Percentiles rank a stretch among this genome's conserved stretches.
Conservation (phyloP, 2,329 filamentous ascomycete species). For the Alternaria panax region DNA sequence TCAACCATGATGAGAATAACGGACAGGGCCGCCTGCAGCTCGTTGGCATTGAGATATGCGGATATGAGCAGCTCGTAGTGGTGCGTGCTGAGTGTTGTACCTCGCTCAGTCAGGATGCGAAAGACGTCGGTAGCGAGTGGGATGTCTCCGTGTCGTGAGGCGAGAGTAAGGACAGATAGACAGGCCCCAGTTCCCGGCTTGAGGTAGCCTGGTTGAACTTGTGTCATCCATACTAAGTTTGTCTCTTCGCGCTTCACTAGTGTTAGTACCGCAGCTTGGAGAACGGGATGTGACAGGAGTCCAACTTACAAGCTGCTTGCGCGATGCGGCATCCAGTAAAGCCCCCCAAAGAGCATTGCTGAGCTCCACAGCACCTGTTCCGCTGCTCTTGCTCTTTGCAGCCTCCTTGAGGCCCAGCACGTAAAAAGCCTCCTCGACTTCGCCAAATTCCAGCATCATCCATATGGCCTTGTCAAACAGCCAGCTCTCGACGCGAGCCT, state of each 20-base stretch:
- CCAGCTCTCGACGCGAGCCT: constrained; percentile 70
- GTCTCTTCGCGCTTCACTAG: constrained; percentile 65
- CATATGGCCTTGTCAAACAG: constrained; percentile 80
- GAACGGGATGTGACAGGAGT: not conserved
- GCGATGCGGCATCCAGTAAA: constrained; percentile 77
- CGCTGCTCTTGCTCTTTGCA: constrained; percentile 17
- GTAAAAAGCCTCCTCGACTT: constrained; percentile 78
- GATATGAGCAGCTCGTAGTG: constrained; percentile 85
- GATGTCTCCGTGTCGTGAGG: constrained; percentile 72
- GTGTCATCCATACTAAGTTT: constrained; percentile 73
- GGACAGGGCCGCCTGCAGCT: constrained; percentile 71
- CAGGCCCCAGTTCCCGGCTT: constrained; percentile 71
- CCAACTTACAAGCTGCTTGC: constrained; percentile 61
- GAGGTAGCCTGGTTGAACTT: constrained; percentile 66
- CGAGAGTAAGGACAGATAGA: constrained; percentile 73
- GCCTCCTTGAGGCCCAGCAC: constrained; percentile 62
- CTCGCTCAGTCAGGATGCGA: constrained; percentile 66
- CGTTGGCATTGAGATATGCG: constrained; percentile 67
- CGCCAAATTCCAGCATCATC: constrained; percentile 72
- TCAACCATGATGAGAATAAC: constrained; percentile 77
- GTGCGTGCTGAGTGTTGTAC: constrained; percentile 65
- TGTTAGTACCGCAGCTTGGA: constrained; percentile 12
- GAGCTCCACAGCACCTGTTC: constrained; percentile 45
- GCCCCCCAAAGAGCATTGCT: constrained; percentile 70
- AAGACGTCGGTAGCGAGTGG: constrained; percentile 75